phyloP scores from a whole-genome alignment of 257 asterid species.

The Solanum tarapatanum region DNA sequence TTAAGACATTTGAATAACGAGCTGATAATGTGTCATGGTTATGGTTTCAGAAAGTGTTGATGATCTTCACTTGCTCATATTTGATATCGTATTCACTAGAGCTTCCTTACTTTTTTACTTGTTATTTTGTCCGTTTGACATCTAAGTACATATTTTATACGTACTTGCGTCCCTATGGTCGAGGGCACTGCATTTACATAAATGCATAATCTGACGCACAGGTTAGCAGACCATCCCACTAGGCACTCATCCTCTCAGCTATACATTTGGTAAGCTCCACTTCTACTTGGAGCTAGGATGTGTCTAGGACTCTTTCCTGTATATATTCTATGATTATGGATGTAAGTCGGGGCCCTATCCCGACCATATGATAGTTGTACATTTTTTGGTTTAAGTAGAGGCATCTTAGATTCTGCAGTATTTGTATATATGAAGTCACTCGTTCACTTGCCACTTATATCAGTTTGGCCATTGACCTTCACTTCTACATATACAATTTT shows the following conservation, averaged over 20 bases:
- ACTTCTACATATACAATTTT: no score
- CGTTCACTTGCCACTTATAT: neutral
- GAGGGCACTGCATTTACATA: neutral
- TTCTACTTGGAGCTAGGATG: neutral
- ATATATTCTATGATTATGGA: neutral
- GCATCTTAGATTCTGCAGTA: neutral
- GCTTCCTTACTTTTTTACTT: no score
- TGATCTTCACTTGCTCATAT: no score
- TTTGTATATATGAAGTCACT: neutral
- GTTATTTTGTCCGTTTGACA: no score
- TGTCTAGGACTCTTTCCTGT: neutral
- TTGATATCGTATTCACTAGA: no score
- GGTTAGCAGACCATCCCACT: neutral
- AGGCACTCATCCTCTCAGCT: neutral
- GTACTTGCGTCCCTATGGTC: neutral
- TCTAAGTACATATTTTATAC: no score
- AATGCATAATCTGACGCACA: neutral
- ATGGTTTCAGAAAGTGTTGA: no score
- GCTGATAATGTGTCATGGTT: no score
- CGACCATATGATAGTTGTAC: neutral
- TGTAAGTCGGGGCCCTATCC: neutral
- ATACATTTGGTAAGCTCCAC: neutral
- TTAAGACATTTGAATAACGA: no score
- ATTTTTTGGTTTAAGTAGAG: neutral
- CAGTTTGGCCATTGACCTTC: no score